Evolutionary conservation across 2,329 filamentous ascomycete species (phyloP).

Genomic region (Botrytis cinerea): DNA sequence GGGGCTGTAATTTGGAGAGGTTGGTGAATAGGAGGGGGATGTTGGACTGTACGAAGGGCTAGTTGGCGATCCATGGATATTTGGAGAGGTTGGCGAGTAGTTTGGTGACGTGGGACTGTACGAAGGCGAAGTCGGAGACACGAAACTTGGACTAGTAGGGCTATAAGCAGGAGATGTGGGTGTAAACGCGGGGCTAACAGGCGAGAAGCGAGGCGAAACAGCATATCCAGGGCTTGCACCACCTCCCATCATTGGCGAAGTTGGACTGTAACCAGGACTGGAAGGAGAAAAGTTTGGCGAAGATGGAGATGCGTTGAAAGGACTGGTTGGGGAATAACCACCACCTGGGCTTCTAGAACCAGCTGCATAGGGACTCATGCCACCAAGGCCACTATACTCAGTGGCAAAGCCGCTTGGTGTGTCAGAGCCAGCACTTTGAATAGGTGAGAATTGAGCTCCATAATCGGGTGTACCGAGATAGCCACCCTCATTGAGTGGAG

Average conservation of each 20-base stretch:
- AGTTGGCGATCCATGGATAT: conserved; percentile 37
- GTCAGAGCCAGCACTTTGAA: conserved; percentile 73
- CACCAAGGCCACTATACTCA: conserved; percentile 56
- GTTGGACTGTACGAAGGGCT: conserved; percentile 40
- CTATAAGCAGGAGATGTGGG: conserved; percentile 42
- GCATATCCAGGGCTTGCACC: conserved; percentile 54
- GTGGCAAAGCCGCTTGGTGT: conserved; percentile 64
- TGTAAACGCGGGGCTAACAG: conserved; percentile 49
- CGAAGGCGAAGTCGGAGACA: conserved; percentile 70
- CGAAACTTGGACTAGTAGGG: conserved; percentile 42
- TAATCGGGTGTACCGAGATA: conserved; percentile 62
- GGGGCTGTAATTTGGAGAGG: conserved; percentile 40
- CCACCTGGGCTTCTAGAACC: conserved; percentile 60
- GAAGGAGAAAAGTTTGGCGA: conserved; percentile 49
- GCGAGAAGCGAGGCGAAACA: conserved; percentile 59
- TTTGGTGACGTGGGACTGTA: conserved; percentile 52
- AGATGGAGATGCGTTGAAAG: conserved; percentile 51
- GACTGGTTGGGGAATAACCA: conserved; percentile 70
- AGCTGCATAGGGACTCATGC: conserved; percentile 66
- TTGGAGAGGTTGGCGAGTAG: conserved; percentile 40
- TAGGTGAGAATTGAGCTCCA: conserved; percentile 71
- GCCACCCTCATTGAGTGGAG: conserved; percentile 73
- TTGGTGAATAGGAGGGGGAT: conserved; percentile 40
- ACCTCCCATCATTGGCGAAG: conserved; percentile 57
- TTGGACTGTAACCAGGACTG: conserved; percentile 45